Percentiles rank a stretch among this genome's conserved stretches.
Evolutionary conservation across 805 yeast genomes (phyloP).

Genomic region (Cyberlindnera euphorbiae): DNA sequence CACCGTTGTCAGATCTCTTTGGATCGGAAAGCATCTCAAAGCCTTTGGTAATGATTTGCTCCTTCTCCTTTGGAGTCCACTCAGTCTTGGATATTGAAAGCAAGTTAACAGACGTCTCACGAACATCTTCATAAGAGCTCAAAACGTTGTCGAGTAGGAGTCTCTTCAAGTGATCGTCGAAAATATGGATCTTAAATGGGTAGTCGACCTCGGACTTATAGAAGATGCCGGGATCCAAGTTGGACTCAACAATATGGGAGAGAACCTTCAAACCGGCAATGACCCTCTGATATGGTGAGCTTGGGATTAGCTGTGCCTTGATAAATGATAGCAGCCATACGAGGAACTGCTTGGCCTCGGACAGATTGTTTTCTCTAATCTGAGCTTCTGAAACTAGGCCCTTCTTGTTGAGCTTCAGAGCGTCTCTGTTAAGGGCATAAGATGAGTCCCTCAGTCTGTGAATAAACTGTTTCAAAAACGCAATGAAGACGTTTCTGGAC

Average conservation of each 20-base stretch:
- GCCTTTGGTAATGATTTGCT: conserved; percentile 23
- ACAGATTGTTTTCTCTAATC: conserved; percentile 27
- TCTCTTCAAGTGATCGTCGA: conserved; percentile 35
- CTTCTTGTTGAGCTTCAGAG: conserved; percentile 34
- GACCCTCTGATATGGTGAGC: conserved; percentile 50
- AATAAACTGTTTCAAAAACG: conserved; percentile 58
- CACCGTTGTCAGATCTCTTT: conserved; percentile 76
- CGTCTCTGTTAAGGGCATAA: conserved; percentile 51
- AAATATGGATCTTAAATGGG: conserved; percentile 45
- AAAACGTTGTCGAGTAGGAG: conserved; percentile 56
- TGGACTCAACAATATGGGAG: conserved; percentile 43
- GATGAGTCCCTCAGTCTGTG: conserved; percentile 65
- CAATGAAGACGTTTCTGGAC: conserved; percentile 58
- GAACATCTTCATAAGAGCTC: conserved; percentile 74
- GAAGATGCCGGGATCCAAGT: conserved; percentile 45
- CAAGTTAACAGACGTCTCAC: conserved; percentile 46
- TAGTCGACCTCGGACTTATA: conserved; percentile 41
- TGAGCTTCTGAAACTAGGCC: conserved; percentile 36
- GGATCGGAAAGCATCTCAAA: conserved; percentile 38
- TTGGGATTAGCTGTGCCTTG: conserved; percentile 43
- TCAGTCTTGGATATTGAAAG: conserved; percentile 28
- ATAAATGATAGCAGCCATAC: conserved; percentile 33
- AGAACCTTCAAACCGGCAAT: conserved; percentile 47
- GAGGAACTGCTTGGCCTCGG: conserved; percentile 36
- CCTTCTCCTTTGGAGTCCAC: conserved; percentile 8